These are phyloP conservation scores for Akanthomyces muscarius DNA, from an alignment of 2,329 filamentous ascomycete genomes.

Conservation along the genomic window DNA sequence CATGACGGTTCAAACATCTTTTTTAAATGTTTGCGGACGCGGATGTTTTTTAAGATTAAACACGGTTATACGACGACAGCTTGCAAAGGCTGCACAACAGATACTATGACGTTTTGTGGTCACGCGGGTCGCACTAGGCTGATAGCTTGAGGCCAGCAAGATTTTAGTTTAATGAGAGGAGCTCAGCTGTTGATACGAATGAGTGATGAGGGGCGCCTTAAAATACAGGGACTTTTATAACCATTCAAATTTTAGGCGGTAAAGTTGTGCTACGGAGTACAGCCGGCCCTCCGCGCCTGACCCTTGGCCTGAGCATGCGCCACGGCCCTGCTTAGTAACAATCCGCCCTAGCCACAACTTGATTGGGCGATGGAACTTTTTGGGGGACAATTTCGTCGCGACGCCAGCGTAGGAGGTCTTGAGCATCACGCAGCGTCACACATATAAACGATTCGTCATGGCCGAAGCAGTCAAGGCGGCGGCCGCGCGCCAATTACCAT, in stretches of 20 bases:
- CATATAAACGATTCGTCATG: slow-evolving; percentile 30
- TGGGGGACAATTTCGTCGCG: slow-evolving; percentile 10
- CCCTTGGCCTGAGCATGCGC: not conserved
- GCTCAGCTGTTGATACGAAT: not conserved
- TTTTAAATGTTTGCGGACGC: not conserved
- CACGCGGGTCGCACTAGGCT: slow-evolving; percentile 17
- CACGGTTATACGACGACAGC: not conserved
- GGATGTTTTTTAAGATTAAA: not conserved
- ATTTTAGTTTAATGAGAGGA: not conserved
- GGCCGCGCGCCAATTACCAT: slow-evolving; percentile 35
- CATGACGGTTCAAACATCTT: not conserved
- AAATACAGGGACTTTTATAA: no score
- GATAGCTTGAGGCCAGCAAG: slow-evolving; percentile 5
- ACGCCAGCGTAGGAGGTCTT: not conserved
- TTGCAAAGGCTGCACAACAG: not conserved
- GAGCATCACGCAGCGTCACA: not conserved
- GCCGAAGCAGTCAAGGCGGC: slow-evolving; percentile 36
- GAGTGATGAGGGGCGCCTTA: not conserved
- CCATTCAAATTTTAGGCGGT: no score
- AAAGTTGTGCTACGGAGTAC: not conserved
- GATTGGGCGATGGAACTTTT: not conserved
- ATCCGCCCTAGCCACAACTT: not conserved
- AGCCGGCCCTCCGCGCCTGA: not conserved
- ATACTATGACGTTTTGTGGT: slow-evolving; percentile 15
- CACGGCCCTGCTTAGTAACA: slow-evolving; percentile 8